Evolutionary conservation across 352 stramenopile genomes (phyloP).

Genomic region (Phytophthora brassicae): DNA sequence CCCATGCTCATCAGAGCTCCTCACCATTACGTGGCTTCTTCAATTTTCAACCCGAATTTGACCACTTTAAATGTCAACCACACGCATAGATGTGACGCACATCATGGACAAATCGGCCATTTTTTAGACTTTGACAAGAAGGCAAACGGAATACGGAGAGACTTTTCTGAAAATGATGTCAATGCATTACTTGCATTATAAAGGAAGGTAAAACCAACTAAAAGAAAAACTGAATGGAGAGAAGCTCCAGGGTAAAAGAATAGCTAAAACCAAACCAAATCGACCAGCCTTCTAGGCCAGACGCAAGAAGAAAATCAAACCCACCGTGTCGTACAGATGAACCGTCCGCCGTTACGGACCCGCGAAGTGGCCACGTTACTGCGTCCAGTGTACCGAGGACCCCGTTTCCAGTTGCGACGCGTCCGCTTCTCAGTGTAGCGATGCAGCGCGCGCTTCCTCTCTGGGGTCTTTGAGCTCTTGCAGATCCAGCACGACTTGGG

Average conservation of each 20-base stretch:
- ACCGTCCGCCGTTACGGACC: slow-evolving; percentile 80
- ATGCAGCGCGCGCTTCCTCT: slow-evolving; percentile 82
- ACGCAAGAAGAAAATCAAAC: slow-evolving; percentile 50
- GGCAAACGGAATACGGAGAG: neutral
- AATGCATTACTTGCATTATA: slow-evolving; percentile 36
- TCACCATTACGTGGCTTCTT: slow-evolving; percentile 28
- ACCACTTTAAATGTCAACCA: neutral
- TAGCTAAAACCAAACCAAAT: slow-evolving; percentile 40
- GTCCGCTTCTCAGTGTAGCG: slow-evolving; percentile 82
- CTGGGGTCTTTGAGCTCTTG: slow-evolving; percentile 81
- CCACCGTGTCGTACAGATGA: slow-evolving; percentile 83
- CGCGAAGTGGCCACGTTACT: slow-evolving; percentile 79
- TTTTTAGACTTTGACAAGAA: too few relatives aligned
- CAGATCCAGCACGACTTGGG: slow-evolving; percentile 84
- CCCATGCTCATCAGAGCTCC: slow-evolving; percentile 1
- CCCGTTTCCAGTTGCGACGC: slow-evolving; percentile 84
- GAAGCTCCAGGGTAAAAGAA: slow-evolving; percentile 37
- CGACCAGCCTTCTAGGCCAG: slow-evolving; percentile 18
- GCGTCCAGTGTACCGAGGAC: slow-evolving; percentile 75
- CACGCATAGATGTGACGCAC: neutral
- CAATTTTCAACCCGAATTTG: slow-evolving; percentile 12
- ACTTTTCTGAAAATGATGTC: slow-evolving; percentile 36
- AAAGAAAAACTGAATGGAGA: slow-evolving; percentile 40
- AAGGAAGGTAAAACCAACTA: slow-evolving; percentile 26
- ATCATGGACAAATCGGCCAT: too few relatives aligned